These are phyloP conservation scores for Paspalum notatum DNA, from an alignment of 176 grass and related monocot genomes.

Conservation along the genomic window DNA sequence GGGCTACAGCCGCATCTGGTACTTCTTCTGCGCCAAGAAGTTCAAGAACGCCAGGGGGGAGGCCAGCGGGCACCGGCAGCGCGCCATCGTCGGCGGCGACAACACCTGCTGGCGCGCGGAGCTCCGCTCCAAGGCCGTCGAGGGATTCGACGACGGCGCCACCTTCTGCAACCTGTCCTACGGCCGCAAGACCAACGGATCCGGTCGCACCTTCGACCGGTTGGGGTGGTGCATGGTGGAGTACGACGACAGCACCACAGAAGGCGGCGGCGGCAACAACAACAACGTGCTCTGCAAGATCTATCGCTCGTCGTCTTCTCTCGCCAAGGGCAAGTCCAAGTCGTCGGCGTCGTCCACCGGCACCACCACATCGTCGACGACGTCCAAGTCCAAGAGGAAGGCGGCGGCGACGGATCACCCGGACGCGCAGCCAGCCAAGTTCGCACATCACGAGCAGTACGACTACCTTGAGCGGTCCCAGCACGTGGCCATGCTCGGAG, in stretches of 20 bases:
- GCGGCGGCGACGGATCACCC: neutral
- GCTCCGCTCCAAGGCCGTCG: neutral
- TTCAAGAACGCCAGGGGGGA: neutral
- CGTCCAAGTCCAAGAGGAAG: neutral
- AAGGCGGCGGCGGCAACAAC: neutral
- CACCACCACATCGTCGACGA: neutral
- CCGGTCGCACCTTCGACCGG: neutral
- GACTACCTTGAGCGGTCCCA: neutral
- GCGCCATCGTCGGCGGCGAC: neutral
- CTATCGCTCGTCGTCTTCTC: neutral
- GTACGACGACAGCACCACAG: neutral
- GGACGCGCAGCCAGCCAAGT: neutral
- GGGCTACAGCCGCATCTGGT: neutral
- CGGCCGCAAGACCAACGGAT: neutral
- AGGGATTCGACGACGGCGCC: neutral
- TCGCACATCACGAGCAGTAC: neutral
- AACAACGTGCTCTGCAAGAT: neutral
- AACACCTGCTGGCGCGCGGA: neutral
- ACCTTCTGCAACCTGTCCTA: neutral
- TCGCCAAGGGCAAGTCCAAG: neutral
- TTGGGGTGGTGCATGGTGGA: neutral
- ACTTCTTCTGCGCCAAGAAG: neutral
- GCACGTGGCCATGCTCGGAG: neutral
- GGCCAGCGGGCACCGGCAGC: neutral
- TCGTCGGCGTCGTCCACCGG: neutral